Conservation (phyloP, 2,329 filamentous ascomycete species). For the Fusarium sp. region DNA sequence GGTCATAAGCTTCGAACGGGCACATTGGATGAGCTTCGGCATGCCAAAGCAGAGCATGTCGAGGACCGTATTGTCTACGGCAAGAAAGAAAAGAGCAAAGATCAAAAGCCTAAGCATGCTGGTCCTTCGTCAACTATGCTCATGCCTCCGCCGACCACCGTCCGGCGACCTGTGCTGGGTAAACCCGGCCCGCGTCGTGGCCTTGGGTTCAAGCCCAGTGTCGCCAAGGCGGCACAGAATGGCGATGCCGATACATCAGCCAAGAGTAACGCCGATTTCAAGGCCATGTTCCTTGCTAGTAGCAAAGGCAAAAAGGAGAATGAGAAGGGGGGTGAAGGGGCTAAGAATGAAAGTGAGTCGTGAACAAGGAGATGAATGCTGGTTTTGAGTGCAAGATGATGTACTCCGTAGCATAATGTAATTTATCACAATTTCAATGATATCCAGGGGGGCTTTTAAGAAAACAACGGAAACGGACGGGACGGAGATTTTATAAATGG, state of each 20-base stretch:
- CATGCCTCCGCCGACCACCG: conserved; percentile 60
- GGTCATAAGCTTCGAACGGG: conserved; percentile 68
- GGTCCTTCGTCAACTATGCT: conserved; percentile 48
- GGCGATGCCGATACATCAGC: conserved; percentile 49
- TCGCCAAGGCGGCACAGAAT: conserved; percentile 35
- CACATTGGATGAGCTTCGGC: conserved; percentile 66
- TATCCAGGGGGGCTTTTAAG: conserved; percentile 26
- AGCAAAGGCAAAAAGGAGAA: conserved; percentile 31
- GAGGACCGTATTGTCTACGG: conserved; percentile 51
- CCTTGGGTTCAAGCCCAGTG: conserved; percentile 57
- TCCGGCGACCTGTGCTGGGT: conserved; percentile 61
- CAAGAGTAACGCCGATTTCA: conserved; percentile 69
- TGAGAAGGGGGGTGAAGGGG: conserved; percentile 6
- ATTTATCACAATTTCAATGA: conserved; percentile 35
- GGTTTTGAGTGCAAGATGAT: conserved; percentile 20
- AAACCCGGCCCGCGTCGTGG: conserved; percentile 58
- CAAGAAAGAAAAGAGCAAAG: conserved; percentile 48
- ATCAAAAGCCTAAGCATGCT: conserved; percentile 37
- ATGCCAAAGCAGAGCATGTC: conserved; percentile 60
- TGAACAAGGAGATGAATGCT: conserved; percentile 15
- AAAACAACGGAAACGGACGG: background rate
- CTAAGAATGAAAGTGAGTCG: conserved; percentile 3
- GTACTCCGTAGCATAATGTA: conserved; percentile 38
- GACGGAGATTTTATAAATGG: background rate
- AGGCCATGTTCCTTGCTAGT: conserved; percentile 62